Evolutionary conservation across 208 protist species (phyloP), one percentile per base, ranked within the genome.

Genomic region (Acanthamoeba lenticulata): DNA sequence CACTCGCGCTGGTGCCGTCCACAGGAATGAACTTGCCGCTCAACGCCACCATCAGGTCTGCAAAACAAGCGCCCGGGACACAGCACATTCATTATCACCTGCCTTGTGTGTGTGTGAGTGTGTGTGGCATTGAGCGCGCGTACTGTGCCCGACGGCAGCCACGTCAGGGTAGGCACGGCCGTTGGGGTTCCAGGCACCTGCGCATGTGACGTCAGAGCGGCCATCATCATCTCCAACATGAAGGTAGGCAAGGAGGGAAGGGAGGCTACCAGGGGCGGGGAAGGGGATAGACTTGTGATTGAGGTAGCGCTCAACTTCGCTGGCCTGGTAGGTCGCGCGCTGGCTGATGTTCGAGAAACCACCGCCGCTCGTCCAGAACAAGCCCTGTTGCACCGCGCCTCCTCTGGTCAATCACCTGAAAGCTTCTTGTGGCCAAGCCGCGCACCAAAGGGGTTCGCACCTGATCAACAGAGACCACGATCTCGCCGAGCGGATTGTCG

Each of bases 121-220:
- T n/a, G n/a, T n/a, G n/a, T n/a, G n/a, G 6, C 49, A 11, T 0
- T 1, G 17, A 55, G 6, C n/a, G 29, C 27, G 27, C 47, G 47
- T 74, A 74, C 65, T 92, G 38, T 92, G 60, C 1, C 45, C 86
- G n/a, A 95, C 55, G 34, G 74, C 83, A 40, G 93, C 34, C 17
- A 96, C 49, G 89, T 97, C 96, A n/a, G 96, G 96, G 44, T 92
- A 96, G 19, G 57, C 96, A 44, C 96, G 72, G 83, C 94, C 94
- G 2, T 67, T 44, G 1, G 38, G 34, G 42, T 95, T 96, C 27
- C 44, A 95, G 17, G 85, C 55, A 21, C 52, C 52, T 74, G 34
- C 3, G 4, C 52, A n/a, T n/a, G n/a, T n/a, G n/a, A n/a, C n/a
- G n/a, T n/a, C n/a, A n/a, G n/a, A n/a, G n/a, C n/a, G n/a, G 52